These are phyloP conservation scores for Pseudocohnilembus persalinus DNA, from an alignment of 169 alveolate genomes.

Conservation along the genomic window DNA sequence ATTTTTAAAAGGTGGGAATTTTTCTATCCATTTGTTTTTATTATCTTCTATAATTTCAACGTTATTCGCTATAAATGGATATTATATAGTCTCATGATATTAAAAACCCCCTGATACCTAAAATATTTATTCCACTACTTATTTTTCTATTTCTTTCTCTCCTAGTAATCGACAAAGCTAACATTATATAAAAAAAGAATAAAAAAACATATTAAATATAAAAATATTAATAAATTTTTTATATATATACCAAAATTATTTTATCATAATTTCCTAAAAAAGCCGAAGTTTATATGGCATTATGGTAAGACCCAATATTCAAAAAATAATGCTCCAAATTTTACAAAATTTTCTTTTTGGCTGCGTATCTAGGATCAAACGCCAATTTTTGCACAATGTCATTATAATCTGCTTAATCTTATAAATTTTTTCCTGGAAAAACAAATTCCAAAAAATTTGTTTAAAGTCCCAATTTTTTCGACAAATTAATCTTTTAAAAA, in stretches of 20 bases:
- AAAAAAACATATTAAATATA: too few species aligned
- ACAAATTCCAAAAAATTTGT: neutral
- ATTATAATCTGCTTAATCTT: neutral
- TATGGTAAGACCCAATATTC: neutral
- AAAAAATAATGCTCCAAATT: neutral
- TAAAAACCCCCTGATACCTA: neutral
- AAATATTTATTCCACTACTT: too few species aligned
- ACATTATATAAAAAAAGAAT: too few species aligned
- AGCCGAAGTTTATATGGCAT: neutral
- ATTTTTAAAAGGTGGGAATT: neutral
- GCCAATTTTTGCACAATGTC: neutral
- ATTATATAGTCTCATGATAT: neutral
- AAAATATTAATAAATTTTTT: too few species aligned
- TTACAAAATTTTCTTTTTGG: neutral
- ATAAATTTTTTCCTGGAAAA: neutral
- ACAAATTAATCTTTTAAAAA: too few species aligned
- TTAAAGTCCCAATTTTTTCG: neutral
- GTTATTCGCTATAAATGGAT: neutral
- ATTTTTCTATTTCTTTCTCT: neutral
- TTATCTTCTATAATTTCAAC: neutral
- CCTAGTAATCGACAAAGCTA: neutral
- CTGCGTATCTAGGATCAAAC: neutral
- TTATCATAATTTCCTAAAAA: neutral
- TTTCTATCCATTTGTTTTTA: neutral
- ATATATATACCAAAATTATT: neutral